Evolutionary conservation across 192 early-diverging fungal genomes (phyloP).

Genomic region (Diversispora eburnea): DNA sequence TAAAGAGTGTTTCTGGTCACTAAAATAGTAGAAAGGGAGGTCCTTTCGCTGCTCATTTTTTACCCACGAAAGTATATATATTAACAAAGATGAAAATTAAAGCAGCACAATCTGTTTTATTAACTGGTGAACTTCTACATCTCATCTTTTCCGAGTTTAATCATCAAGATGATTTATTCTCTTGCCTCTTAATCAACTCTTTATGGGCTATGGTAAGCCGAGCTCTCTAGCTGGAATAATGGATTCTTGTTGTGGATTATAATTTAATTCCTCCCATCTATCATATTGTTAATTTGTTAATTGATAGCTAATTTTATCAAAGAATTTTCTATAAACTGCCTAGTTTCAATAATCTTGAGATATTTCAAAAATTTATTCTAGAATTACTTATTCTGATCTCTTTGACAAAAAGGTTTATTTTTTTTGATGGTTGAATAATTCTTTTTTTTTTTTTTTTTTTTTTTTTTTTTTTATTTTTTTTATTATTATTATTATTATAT

Average conservation of each 20-base stretch:
- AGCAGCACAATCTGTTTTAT: slow-evolving; percentile 3
- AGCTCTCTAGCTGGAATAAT: no score
- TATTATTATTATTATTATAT: no score
- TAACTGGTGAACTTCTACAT: slow-evolving; percentile 1
- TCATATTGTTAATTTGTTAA: background rate
- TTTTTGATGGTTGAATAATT: no score
- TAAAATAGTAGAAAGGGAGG: background rate
- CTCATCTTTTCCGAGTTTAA: slow-evolving; percentile 11
- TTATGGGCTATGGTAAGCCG: slow-evolving; percentile 9
- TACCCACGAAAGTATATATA: background rate
- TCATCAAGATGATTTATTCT: slow-evolving; percentile 17
- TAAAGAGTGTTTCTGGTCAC: background rate
- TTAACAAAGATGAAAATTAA: background rate
- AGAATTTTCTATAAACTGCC: no score
- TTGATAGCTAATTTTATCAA: background rate
- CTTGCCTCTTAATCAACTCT: slow-evolving; percentile 8
- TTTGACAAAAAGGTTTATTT: no score
- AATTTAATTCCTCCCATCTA: background rate
- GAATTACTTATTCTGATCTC: no score
- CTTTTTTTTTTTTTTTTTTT: no score
- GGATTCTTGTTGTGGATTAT: background rate
- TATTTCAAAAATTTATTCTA: no score
- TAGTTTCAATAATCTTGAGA: no score
- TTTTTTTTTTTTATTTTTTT: background rate
- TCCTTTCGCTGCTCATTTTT: background rate